Conservation (phyloP, 2,329 filamentous ascomycete species). For the Rhinocladiella similis region DNA sequence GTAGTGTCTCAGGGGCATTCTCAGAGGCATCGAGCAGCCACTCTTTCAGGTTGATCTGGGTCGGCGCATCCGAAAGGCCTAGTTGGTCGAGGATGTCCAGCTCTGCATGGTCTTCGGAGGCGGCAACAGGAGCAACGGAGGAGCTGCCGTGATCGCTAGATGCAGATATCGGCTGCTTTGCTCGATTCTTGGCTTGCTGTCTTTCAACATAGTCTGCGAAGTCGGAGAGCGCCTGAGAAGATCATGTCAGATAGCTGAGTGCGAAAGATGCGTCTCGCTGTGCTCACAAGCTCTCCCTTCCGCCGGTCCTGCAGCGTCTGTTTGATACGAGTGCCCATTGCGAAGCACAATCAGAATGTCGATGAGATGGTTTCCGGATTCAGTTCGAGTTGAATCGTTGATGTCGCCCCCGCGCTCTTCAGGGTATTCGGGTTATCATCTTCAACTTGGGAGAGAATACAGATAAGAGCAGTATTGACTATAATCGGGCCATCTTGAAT, state of each 20-base stretch:
- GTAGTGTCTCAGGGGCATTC: conserved; percentile 59
- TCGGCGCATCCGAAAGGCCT: conserved; percentile 68
- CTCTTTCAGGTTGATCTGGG: conserved; percentile 69
- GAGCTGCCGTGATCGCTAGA: conserved; percentile 44
- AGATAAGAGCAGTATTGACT: conserved; percentile 18
- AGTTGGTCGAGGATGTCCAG: conserved; percentile 85
- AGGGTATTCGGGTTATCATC: conserved; percentile 48
- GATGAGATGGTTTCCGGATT: conserved; percentile 1
- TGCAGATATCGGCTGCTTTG: conserved; percentile 39
- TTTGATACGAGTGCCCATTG: conserved; percentile 57
- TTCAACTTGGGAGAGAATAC: conserved; percentile 3
- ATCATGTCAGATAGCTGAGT: conserved; percentile 6
- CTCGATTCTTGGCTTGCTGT: conserved; percentile 66
- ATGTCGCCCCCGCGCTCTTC: conserved; percentile 39
- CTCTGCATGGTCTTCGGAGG: conserved; percentile 74
- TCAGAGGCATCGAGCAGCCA: conserved; percentile 64
- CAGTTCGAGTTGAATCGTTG: conserved; percentile 6
- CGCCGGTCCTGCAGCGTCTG: conserved; percentile 75
- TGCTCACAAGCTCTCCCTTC: conserved; percentile 77
- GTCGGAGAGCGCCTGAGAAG: conserved; percentile 74
- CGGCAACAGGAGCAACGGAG: conserved; percentile 34
- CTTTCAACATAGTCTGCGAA: conserved; percentile 98
- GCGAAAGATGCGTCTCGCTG: neutral
- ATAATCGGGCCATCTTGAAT: conserved; percentile 8
- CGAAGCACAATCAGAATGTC: conserved; percentile 15